phyloP scores from a whole-genome alignment of 805 yeast genomes.

The Sugiyamaella boreocaroliniensis region DNA sequence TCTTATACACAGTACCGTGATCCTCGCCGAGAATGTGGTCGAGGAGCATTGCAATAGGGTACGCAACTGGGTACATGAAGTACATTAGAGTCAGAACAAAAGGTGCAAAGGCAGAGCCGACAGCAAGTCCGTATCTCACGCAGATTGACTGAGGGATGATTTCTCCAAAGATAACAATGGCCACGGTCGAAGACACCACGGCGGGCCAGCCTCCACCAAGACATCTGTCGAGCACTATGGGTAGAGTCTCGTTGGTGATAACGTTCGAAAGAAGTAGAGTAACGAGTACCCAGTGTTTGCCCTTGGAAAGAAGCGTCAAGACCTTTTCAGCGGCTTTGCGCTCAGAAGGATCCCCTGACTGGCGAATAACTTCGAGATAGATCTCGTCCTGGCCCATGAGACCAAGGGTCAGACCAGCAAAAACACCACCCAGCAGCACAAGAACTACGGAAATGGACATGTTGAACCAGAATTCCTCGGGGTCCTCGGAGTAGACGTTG shows the following conservation, averaged over 20 bases:
- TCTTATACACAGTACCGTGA: conserved; percentile 91
- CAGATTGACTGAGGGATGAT: conserved; percentile 91
- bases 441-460: conserved; percentile 28
- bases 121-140: conserved; percentile 85
- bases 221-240: conserved; percentile 86
- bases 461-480: conserved; percentile 24
- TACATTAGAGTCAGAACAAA: conserved; percentile 83
- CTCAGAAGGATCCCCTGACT: conserved; percentile 67
- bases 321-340: conserved; percentile 65
- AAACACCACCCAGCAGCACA: conserved; percentile 35
- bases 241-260: conserved; percentile 88
- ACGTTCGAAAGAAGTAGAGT: conserved; percentile 81
- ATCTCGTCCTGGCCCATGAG: conserved; percentile 98
- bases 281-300: conserved; percentile 95
- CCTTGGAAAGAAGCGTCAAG: conserved; percentile 61
- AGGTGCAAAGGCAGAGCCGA: conserved; percentile 87
- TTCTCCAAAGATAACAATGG: conserved; percentile 92
- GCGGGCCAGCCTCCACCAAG: conserved; percentile 98
- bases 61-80: conserved; percentile 83
- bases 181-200: conserved; percentile 84
- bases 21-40: conserved; percentile 87
- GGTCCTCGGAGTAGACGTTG: not conserved
- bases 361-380: conserved; percentile 79
- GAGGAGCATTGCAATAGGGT: conserved; percentile 76
- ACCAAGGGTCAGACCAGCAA: conserved; percentile 68